Evolutionary conservation across 106 monocot species (phyloP).

Genomic region (Hemerocallis citrina): DNA sequence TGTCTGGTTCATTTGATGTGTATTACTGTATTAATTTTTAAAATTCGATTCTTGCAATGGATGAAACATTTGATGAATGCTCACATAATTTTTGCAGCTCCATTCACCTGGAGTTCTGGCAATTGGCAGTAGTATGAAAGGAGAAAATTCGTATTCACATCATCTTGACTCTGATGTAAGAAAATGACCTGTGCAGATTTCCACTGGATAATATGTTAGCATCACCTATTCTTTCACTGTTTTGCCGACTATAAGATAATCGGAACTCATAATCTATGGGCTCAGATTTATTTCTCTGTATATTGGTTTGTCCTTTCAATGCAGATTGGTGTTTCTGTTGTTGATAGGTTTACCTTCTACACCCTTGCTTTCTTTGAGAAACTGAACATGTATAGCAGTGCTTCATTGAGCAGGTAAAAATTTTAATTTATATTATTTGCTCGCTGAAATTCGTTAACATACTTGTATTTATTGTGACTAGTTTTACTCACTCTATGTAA

Average conservation of each 20-base stretch:
- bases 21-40: too few relatives aligned
- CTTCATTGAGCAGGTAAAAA: slow-evolving; percentile 83
- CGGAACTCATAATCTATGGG: neutral
- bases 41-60: too few relatives aligned
- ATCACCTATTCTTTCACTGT: neutral
- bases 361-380: slow-evolving; percentile 98
- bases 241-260: neutral
- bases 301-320: slow-evolving; percentile 4
- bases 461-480: too few relatives aligned
- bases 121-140: slow-evolving; percentile 95
- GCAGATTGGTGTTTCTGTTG: slow-evolving; percentile 96
- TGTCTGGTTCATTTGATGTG: too few relatives aligned
- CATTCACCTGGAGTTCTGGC: slow-evolving; percentile 91
- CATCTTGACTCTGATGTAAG: slow-evolving; percentile 98
- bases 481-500: too few relatives aligned
- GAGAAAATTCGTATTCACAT: slow-evolving; percentile 98
- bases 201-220: neutral
- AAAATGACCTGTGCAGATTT: slow-evolving; percentile 1
- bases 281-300: neutral
- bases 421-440: too few relatives aligned
- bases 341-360: slow-evolving; percentile 93
- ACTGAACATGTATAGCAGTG: slow-evolving; percentile 95
- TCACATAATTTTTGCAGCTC: slow-evolving; percentile 48
- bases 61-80: too few relatives aligned
- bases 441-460: too few relatives aligned